Evolutionary conservation across 2,329 filamentous ascomycete species (phyloP).

Genomic region (Esteya vermicola): DNA sequence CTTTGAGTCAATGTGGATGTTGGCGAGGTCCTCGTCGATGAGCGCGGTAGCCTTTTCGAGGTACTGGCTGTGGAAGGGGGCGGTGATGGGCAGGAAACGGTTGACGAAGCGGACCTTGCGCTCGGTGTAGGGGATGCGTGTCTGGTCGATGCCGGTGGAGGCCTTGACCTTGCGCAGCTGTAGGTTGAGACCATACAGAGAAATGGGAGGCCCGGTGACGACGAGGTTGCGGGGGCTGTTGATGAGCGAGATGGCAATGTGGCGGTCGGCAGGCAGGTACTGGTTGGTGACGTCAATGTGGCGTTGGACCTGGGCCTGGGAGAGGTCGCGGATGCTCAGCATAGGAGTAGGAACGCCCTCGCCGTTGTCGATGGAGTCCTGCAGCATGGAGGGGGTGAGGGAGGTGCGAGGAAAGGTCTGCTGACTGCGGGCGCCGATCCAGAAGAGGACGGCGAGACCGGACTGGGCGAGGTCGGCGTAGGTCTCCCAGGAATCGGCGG

Average conservation of each 20-base stretch:
- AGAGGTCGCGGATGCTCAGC: conserved; percentile 91
- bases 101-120: conserved; percentile 95
- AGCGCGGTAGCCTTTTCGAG: conserved; percentile 67
- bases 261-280: conserved; percentile 81
- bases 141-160: conserved; percentile 93
- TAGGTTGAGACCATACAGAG: conserved; percentile 88
- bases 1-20: conserved; percentile 60
- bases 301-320: conserved; percentile 77
- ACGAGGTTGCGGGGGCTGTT: conserved; percentile 97
- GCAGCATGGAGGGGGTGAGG: conserved; percentile 75
- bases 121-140: conserved; percentile 83
- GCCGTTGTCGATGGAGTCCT: conserved; percentile 85
- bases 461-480: conserved; percentile 69
- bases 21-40: conserved; percentile 77
- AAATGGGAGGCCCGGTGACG: conserved; percentile 89
- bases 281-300: conserved; percentile 96
- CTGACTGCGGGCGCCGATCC: conserved; percentile 94
- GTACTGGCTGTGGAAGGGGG: conserved; percentile 96
- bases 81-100: conserved; percentile 92
- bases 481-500: conserved; percentile 84
- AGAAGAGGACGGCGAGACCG: conserved; percentile 87
- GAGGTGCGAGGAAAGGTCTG: conserved; percentile 95
- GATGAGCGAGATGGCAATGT: conserved; percentile 88
- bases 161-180: conserved; percentile 95
- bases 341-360: conserved; percentile 95